Evolutionary conservation across 306 rosid species (phyloP), one percentile per base, ranked within the genome.

Genomic region (Prunus salicina): DNA sequence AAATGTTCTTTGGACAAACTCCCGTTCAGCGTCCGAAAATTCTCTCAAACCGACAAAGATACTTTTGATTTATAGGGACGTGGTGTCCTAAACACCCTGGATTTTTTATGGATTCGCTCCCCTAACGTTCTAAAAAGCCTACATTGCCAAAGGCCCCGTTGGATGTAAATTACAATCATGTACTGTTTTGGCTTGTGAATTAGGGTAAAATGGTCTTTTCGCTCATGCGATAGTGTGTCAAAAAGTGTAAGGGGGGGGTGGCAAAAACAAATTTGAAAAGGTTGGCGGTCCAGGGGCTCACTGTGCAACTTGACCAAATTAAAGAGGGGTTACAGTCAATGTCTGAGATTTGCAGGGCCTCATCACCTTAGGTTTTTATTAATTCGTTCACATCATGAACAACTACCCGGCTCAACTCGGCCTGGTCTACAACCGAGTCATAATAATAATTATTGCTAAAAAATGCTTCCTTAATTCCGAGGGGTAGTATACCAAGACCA

Each of bases 301-400:
- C 67, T 25, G 69, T 24, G 74, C 86, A 83, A 86, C 77, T 81
- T 83, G 91, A 87, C 87, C 81, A 73, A 55, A 84, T 75, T 83
- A 7, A 80, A 84, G 84, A 81, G 49, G 84, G 76, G 91, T 86
- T 85, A 82, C 90, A 83, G 91, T 82, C 86, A 64, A 70, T 80
- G 85, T 20, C 76, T 82, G 85, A 91, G 86, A 82, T 77, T 85
- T 69, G 84, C 87, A 80, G 91, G 78, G 65, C 77, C 82, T 65
- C 61, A 62, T 45, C 66, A 51, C 2, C 47, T 6, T 13, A n/a
- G 69, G 50, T 18, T 43, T 64, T 61, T 73, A 46, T 60, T 72
- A 46, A 43, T 46, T 72, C 68, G 67, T 34, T 46, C 55, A 34
- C 51, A 24, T 15, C 12, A 22, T 3, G 43, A 76, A 56, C 28